Evolutionary conservation across 164 flowering plant species (phyloP).

Genomic region (Nelumbo lutea): DNA sequence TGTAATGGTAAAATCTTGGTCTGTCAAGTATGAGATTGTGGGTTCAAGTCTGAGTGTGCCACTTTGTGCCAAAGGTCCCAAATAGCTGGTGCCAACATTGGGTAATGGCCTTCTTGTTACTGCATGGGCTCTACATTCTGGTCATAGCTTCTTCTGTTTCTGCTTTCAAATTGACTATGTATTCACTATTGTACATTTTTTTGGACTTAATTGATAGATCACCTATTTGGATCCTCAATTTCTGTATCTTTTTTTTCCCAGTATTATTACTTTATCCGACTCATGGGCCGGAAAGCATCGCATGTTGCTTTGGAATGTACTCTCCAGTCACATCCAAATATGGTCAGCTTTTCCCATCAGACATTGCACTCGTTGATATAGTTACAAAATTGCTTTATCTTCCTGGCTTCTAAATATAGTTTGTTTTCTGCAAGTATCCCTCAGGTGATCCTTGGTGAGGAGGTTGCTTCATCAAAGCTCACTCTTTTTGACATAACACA

Average conservation of each 20-base stretch:
- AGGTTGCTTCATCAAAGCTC: conserved; percentile 94
- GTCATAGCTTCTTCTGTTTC: no score
- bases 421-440: conserved; percentile 9
- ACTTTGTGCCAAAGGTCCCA: no score
- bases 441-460: conserved; percentile 97
- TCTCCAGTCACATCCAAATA: conserved; percentile 96
- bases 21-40: no score
- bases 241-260: conserved; percentile 24
- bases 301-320: conserved; percentile 98
- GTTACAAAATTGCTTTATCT: no score
- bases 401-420: no score
- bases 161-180: no score
- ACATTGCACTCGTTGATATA: background rate
- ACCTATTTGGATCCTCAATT: no score
- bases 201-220: background rate
- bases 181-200: background rate
- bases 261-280: conserved; percentile 95
- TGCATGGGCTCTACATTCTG: no score
- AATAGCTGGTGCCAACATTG: no score
- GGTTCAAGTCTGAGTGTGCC: no score
- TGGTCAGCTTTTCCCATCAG: conserved; percentile 42
- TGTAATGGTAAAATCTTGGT: no score
- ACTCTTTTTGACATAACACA: conserved; percentile 90
- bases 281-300: conserved; percentile 96
- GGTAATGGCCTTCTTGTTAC: no score